Evolutionary conservation across 768 basidiomycete genomes (phyloP).

Genomic region (Pleurotus citrinopileatus): DNA sequence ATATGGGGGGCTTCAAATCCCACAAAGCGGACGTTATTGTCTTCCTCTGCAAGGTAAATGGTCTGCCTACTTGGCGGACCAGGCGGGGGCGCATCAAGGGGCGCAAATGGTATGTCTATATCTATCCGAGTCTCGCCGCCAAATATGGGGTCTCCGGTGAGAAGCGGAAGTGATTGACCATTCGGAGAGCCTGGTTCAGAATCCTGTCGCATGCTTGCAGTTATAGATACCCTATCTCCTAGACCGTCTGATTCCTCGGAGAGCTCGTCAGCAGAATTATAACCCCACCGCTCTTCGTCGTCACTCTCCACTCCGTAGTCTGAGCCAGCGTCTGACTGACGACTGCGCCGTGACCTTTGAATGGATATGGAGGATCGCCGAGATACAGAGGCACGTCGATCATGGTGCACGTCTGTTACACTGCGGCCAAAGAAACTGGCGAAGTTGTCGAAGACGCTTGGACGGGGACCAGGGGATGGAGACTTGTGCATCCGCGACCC

Average conservation of each 20-base stretch:
- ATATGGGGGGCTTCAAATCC: slow-evolving; percentile 72
- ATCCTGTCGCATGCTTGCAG: slow-evolving; percentile 63
- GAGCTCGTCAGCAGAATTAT: slow-evolving; percentile 83
- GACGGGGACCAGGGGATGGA: slow-evolving; percentile 34
- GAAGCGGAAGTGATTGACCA: slow-evolving; percentile 55
- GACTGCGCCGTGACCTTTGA: slow-evolving; percentile 47
- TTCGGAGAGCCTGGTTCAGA: slow-evolving; percentile 67
- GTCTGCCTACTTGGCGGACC: slow-evolving; percentile 87
- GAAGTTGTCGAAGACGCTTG: slow-evolving; percentile 60
- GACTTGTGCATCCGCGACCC: slow-evolving; percentile 30
- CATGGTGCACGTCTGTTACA: slow-evolving; percentile 36
- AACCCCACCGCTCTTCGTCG: slow-evolving; percentile 84
- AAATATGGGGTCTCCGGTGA: slow-evolving; percentile 76
- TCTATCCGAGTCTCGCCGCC: slow-evolving; percentile 83
- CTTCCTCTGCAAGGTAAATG: slow-evolving; percentile 86
- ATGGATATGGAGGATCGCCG: slow-evolving; percentile 54
- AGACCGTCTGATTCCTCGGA: slow-evolving; percentile 28
- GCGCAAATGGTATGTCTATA: slow-evolving; percentile 64
- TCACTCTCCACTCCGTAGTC: slow-evolving; percentile 57
- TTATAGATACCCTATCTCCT: slow-evolving; percentile 41
- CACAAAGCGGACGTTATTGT: slow-evolving; percentile 80
- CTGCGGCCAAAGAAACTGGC: slow-evolving; percentile 63
- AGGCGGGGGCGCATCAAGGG: slow-evolving; percentile 67
- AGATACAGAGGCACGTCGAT: slow-evolving; percentile 54
- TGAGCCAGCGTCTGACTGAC: slow-evolving; percentile 55